A percentile compares a stretch with the other conserved stretches of the same genome.
Conservation (phyloP, 2,329 filamentous ascomycete genomes). For the Aspergillus novoparasiticus region DNA sequence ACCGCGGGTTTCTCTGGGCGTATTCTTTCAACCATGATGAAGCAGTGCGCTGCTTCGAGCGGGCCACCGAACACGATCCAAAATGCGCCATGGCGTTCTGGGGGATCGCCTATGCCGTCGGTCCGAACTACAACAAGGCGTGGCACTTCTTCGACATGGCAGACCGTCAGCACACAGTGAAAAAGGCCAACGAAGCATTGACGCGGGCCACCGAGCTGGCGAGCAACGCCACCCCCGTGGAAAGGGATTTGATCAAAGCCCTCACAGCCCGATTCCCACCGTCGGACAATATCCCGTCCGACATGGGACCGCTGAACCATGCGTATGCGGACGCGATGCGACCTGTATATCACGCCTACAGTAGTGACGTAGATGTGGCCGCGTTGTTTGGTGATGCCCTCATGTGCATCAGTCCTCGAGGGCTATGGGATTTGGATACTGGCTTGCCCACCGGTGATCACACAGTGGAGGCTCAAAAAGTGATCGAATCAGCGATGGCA, state of each 20-base stretch:
- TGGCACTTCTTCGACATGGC: conserved; percentile 68
- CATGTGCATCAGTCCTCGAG: conserved; percentile 67
- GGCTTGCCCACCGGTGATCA: conserved; percentile 50
- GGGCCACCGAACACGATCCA: conserved; percentile 28
- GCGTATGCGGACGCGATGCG: conserved; percentile 64
- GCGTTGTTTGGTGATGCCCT: conserved; percentile 64
- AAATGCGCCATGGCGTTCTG: conserved; percentile 38
- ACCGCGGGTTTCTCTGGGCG: conserved; percentile 42
- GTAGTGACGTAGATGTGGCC: conserved; percentile 62
- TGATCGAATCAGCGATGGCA: conserved; percentile 62
- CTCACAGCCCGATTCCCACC: conserved; percentile 55
- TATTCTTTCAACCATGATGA: conserved; percentile 43
- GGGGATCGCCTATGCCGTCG: conserved; percentile 61
- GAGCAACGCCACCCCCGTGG: conserved; percentile 49
- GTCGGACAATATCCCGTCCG: conserved; percentile 39
- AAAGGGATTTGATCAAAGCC: conserved; percentile 59
- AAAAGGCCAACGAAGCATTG: conserved; percentile 47
- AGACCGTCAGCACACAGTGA: conserved; percentile 56
- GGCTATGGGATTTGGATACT: conserved; percentile 61
- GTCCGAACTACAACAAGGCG: conserved; percentile 77
- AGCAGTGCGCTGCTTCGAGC: conserved; percentile 32
- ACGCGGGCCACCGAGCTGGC: conserved; percentile 44
- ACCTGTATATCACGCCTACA: conserved; percentile 52
- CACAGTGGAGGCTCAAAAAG: conserved; percentile 51
- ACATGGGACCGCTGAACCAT: conserved; percentile 56